These are phyloP conservation scores for Blastocystis sp. DNA, from an alignment of 352 stramenopile species.

Conservation along the genomic window DNA sequence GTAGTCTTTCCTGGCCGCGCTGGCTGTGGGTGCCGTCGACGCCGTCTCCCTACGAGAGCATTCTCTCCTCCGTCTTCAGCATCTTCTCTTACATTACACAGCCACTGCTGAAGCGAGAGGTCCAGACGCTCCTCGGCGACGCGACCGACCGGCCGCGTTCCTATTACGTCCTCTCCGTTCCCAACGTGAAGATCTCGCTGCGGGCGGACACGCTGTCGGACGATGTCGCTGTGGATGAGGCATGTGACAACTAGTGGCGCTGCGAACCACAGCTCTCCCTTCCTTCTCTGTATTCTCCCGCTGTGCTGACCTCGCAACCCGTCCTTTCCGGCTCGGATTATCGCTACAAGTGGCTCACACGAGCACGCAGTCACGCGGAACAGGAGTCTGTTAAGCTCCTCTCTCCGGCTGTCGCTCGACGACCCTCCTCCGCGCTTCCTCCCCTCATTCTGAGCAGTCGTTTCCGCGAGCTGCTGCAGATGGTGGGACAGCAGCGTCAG, in stretches of 20 bases:
- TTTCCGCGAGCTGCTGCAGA: neutral
- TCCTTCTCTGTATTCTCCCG: neutral
- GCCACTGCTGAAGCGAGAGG: neutral
- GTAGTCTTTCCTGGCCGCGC: neutral
- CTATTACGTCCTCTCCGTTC: neutral
- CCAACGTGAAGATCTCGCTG: neutral
- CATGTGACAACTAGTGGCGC: neutral
- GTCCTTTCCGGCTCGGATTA: neutral
- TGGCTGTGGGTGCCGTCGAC: neutral
- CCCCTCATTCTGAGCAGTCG: neutral
- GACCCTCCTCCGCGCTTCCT: neutral
- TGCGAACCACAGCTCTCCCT: neutral
- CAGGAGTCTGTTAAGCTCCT: neutral
- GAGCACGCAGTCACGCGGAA: neutral
- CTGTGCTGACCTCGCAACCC: neutral
- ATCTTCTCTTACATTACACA: neutral
- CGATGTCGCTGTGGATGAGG: neutral
- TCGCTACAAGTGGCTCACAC: constrained; percentile 27
- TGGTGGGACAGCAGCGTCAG: neutral
- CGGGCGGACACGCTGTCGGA: neutral
- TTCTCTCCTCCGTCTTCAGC: neutral
- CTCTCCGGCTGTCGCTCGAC: neutral
- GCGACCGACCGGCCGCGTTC: neutral
- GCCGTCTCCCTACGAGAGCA: neutral
- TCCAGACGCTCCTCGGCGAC: neutral